Conservation (phyloP, 495 filamentous ascomycete genomes). For the Penicillium maclennaniae region DNA sequence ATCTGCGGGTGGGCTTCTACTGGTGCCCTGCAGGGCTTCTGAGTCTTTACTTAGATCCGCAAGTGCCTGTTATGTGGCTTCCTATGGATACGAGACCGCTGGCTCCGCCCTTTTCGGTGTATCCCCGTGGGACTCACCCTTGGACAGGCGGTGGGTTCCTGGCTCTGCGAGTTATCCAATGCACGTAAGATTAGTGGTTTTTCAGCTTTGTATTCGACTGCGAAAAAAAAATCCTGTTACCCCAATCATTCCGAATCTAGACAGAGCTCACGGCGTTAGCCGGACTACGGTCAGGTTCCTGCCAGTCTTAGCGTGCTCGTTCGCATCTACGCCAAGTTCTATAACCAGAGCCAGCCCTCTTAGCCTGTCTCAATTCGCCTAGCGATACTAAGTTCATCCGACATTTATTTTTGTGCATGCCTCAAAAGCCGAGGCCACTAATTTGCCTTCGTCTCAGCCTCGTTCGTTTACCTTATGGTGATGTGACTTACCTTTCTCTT, state of each 20-base stretch:
- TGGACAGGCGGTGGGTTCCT: conserved; percentile 5
- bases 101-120: neutral
- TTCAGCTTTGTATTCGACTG: neutral
- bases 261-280: neutral
- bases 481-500: conserved; percentile 8
- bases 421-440: conserved; percentile 6
- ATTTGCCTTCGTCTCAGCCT: conserved; percentile 1
- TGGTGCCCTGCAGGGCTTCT: neutral
- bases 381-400: neutral
- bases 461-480: neutral
- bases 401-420: conserved; percentile 7
- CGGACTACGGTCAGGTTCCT: neutral
- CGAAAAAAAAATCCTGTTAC: neutral
- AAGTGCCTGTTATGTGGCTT: neutral
- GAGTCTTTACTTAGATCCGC: neutral
- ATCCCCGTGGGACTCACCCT: neutral
- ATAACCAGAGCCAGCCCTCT: conserved; percentile 6
- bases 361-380: conserved; percentile 8
- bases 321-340: conserved; percentile 6
- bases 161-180: conserved; percentile 3
- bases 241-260: neutral
- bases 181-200: neutral
- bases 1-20: neutral
- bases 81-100: neutral
- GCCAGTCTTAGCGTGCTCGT: conserved; percentile 1